Conservation (phyloP, 176 grass and related monocot species). For the Otatea glauca region DNA sequence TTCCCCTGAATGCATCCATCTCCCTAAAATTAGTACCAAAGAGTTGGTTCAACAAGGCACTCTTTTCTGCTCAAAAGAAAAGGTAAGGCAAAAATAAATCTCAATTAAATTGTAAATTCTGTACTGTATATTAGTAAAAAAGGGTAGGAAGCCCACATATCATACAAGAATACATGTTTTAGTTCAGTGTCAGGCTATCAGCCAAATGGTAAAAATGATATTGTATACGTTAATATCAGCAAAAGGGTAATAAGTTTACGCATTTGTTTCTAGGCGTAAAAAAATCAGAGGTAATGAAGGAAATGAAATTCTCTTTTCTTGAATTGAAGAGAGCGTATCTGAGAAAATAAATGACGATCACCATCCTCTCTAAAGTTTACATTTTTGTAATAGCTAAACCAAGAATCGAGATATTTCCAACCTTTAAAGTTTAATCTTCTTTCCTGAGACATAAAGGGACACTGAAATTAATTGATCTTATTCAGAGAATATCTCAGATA, state of each 20-base stretch:
- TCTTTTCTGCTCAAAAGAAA: constrained; percentile 72
- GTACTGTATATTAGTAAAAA: not conserved
- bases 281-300: too few species aligned
- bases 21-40: constrained; percentile 85
- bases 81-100: not conserved
- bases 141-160: not conserved
- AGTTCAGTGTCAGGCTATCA: not conserved
- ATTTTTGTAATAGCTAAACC: too few species aligned
- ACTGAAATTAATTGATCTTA: constrained; percentile 56
- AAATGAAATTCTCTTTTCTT: too few species aligned
- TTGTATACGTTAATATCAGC: not conserved
- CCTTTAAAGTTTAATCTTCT: too few species aligned
- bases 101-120: not conserved
- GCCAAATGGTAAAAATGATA: not conserved
- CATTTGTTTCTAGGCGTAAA: too few species aligned
- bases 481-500: constrained; percentile 11
- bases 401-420: too few species aligned
- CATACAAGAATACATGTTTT: constrained; percentile 12
- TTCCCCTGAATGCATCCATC: constrained; percentile 92
- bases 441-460: constrained; percentile 69
- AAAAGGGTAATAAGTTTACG: not conserved
- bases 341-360: too few species aligned
- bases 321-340: too few species aligned
- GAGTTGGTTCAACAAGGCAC: constrained; percentile 86
- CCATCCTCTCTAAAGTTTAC: too few species aligned